Conservation (phyloP, 148 eudicot genomes). For the Euryodendron excelsum region DNA sequence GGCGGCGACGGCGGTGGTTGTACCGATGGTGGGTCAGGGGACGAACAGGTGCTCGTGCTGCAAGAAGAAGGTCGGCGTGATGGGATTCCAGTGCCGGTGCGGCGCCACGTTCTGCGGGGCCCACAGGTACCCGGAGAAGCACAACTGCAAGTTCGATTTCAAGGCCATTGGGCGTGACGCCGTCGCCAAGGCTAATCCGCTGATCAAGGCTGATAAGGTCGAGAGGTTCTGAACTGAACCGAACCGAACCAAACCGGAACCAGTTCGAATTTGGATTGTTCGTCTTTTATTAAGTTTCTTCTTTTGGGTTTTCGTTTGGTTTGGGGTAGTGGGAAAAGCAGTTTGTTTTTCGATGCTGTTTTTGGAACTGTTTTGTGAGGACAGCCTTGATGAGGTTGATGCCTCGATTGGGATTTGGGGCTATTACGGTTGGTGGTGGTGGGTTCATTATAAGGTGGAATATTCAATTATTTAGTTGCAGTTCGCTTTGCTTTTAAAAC, state of each 20-base stretch:
- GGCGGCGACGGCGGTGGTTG: background rate
- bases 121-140: constrained; percentile 20
- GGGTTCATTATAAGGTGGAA: too few relatives aligned
- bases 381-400: background rate
- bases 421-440: too few relatives aligned
- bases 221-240: background rate
- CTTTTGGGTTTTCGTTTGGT: background rate
- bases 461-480: too few relatives aligned
- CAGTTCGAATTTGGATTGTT: background rate
- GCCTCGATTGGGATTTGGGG: background rate
- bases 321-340: background rate
- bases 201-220: constrained; percentile 10
- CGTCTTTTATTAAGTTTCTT: background rate
- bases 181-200: constrained; percentile 11
- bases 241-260: background rate
- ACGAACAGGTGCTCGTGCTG: constrained; percentile 49
- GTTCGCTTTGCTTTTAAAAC: too few relatives aligned
- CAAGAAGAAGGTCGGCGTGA: constrained; percentile 59
- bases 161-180: constrained; percentile 6
- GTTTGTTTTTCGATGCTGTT: background rate
- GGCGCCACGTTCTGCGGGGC: constrained; percentile 45
- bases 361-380: background rate
- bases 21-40: background rate
- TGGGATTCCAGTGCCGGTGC: constrained; percentile 61
- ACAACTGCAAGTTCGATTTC: constrained; percentile 10